Evolutionary conservation across 1,284 basidiomycete species (phyloP).

Genomic region (Ustilago vetiveriae): DNA sequence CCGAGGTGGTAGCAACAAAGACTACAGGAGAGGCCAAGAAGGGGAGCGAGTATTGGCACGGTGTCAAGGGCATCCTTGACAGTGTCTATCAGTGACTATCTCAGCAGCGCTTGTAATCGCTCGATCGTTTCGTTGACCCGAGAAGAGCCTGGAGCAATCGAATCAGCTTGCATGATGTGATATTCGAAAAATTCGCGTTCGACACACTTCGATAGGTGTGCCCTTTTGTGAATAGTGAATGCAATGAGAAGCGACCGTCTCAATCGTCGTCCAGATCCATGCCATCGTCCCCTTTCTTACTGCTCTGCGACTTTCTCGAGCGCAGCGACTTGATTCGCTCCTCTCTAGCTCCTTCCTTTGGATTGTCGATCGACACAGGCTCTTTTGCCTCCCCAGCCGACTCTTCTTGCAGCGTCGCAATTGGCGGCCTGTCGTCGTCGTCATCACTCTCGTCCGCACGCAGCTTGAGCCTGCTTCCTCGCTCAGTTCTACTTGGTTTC

Average conservation of each 20-base stretch:
- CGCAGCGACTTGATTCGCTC: constrained; percentile 18
- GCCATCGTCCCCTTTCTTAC: constrained; percentile 11
- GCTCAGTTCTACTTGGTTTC: constrained; percentile 15
- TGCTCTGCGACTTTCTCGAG: constrained; percentile 15
- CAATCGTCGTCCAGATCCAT: constrained; percentile 46
- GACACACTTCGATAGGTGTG: too few relatives aligned
- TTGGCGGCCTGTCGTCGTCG: constrained; percentile 23
- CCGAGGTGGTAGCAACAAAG: constrained; percentile 71
- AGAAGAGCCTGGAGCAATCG: too few relatives aligned
- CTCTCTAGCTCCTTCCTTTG: constrained; percentile 4
- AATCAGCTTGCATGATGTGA: too few relatives aligned
- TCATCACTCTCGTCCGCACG: constrained; percentile 22
- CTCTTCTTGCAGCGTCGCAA: constrained; percentile 24
- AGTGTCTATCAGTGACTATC: constrained; percentile 34
- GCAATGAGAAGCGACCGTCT: too few relatives aligned
- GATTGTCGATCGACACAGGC: constrained; percentile 9
- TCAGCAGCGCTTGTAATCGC: not conserved
- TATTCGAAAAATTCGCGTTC: too few relatives aligned
- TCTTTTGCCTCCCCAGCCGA: not conserved
- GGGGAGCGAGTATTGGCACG: constrained; percentile 30
- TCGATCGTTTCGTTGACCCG: not conserved
- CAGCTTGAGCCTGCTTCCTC: constrained; percentile 26
- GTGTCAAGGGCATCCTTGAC: constrained; percentile 36
- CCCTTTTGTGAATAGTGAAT: too few relatives aligned
- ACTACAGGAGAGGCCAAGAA: constrained; percentile 64